Base-by-base conservation (phyloP, 345 rosid genomes). In the Syzygium aqueum region DNA sequence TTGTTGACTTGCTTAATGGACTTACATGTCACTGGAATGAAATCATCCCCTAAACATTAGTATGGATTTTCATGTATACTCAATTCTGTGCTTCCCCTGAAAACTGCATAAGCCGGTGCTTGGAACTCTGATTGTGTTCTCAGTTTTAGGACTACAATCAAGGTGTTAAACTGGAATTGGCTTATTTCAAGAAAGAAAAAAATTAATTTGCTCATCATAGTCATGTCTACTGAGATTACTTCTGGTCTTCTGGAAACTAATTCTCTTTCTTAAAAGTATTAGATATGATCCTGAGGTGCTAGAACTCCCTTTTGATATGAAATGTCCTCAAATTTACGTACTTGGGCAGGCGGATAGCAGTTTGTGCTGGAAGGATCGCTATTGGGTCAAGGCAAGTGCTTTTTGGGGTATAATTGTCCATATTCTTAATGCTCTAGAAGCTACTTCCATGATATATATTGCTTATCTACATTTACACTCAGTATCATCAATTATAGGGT, bases 301-400 rank as follows among this genome's bases (percentile, higher is more conserved):
- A 19, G 49, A 37, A 37, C 82, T 37, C 21, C 25, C 25, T 73
- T 40, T 73, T 73, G 82, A 10, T 73, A 73, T 37, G 82, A 14
- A 19, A 33, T 61, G 37, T 37, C 23, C 82, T 73, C 19, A 73
- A 73, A 73, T 11, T 73, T 11, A 37, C 8, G 1, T 21, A 8
- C 49, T 19, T 73, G 49, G 37, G 49, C 93, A 97, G 99, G 98
- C 99, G 6, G 99, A 95, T 88, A 85, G 92, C 53, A 92, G 89
- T 86, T 86, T 97, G 91, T 21, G 84, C 86, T 95, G 93, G 95
- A 95, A 90, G 90, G 99, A 95, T 85, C 98, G 98, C 12, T 96
- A 95, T 59, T 97, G 99, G 99, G 94, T 96, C 91, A 97, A 97
- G 99, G 99, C 92, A 95, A 92, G 96, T 95, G 83, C 84, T 87